Percentiles rank a stretch among this genome's conserved stretches.
phyloP scores from a whole-genome alignment of 2,329 filamentous ascomycete species.

The Exophiala mesophila region DNA sequence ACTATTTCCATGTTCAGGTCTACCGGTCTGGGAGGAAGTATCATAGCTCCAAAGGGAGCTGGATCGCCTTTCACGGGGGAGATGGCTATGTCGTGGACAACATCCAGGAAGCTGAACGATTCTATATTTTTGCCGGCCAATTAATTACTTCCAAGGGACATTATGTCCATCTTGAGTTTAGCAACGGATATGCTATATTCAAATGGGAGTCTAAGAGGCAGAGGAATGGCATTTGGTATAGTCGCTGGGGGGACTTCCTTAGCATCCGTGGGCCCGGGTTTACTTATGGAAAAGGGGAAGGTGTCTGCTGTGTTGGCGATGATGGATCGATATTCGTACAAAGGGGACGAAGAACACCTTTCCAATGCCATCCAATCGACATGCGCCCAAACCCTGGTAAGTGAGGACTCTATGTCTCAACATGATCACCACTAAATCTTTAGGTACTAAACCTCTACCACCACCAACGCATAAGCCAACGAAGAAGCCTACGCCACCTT shows the following conservation, averaged over 20 bases:
- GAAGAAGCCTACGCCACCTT: background rate
- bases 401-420: too few species aligned
- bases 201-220: background rate
- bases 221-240: background rate
- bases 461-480: background rate
- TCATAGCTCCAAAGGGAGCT: background rate
- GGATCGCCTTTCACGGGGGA: background rate
- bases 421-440: too few species aligned
- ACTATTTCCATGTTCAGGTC: background rate
- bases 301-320: background rate
- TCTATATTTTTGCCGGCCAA: background rate
- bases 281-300: background rate
- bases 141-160: background rate
- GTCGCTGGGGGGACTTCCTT: background rate
- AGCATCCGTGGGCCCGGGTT: background rate
- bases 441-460: background rate
- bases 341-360: background rate
- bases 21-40: background rate
- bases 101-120: background rate
- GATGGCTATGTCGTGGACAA: background rate
- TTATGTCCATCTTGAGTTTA: background rate
- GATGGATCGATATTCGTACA: background rate
- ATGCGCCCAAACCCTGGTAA: background rate
- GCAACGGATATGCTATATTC: background rate
- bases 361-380: background rate